Base-by-base conservation (phyloP, 2,329 filamentous ascomycete species). In the Paecilomyces sp. region DNA sequence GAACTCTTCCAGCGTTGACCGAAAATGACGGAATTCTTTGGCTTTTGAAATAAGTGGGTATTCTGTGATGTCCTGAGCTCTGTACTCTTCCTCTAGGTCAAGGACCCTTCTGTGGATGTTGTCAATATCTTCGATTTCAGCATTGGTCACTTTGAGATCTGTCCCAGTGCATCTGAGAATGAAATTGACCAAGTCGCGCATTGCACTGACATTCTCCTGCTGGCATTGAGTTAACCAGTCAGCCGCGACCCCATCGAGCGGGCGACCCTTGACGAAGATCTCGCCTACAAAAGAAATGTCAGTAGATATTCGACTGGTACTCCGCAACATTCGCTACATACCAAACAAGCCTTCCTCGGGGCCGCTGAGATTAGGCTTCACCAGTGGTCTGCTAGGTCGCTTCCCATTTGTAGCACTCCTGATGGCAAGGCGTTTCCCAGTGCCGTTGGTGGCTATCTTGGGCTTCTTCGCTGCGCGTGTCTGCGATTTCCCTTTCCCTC, bases 51-150 rank as follows among this genome's bases (percentile, higher is more conserved):
- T 89, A 53, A 99, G 83, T 47, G 94, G 94, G 69, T 99, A 99
- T 55, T 97, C 94, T 33, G 89, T 88, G 56, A 93, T 88, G 71
- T 89, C 86, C 82, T 89, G 84, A 80, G 88, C 86, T 74, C 94
- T 88, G 71, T 92, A 96, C 62, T 92, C 86, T 62, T 90, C 88
- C 74, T 97, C 91, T n/a, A 99, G 81, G 67, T 97, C 92, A 24
- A 83, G 81, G 54, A 99, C 79, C 69, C 87, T 87, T 69, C 86
- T 87, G 18, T 90, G 85, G 55, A 88, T 90, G 69, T 94, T 92
- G 72, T 99, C 94, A 7, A 91, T 86, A 71, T 99, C 93, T 65
- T 88, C 86, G 64, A 97, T 90, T 72, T 97, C 92, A 70, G 94
- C 87, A 47, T 85, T 83, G 9, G 88, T 89, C 58, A 99, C 85